Evolutionary conservation across 805 yeast species (phyloP), one percentile per base, ranked within the genome.

Genomic region (Yarrowia osloensis): DNA sequence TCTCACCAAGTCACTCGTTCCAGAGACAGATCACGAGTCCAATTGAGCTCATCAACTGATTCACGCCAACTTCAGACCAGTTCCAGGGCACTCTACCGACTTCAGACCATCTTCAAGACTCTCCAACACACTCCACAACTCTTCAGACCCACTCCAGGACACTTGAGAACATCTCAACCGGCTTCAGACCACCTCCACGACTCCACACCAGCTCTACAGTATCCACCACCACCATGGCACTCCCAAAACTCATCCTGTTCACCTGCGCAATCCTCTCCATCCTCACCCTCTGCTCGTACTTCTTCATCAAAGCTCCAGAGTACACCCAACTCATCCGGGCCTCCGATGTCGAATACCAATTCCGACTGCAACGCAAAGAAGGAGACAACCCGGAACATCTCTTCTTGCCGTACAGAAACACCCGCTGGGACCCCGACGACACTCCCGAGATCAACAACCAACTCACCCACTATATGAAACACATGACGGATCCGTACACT

Each of bases 371-470:
- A 11, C 19, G 24, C 4, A 54, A 54, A 21, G 61, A 35, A 3
- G 44, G 31, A 17, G 37, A 22, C 2, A n/a, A 54, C 44, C 61
- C 61, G 5, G 33, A 54, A n/a, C 31, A 35, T n/a, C 31, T 54
- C 7, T 54, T 12, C 21, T 22, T 54, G 31, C 61, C 61, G 5
- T 54, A 54, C 61, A 22, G 42, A 35, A 35, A 54, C 61, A 35
- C 61, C 0, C 31, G 61, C 15, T 54, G 61, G 61, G 61, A 54
- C 22, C 61, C 61, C 0, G 61, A 54, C 15, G 61, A 54, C 9
- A 54, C 61, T 11, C 61, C 61, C 0, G 44, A 22, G 6, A 21
- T 37, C 22, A 54, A 54, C 61, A 24, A 37, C 31, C 22, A 35
- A 11, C 21, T 54, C n/a, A 22, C 9, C 24, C 29, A 24, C 9